Evolutionary conservation across 2,329 filamentous ascomycete genomes (phyloP), one percentile per base, ranked within the genome.

Genomic region (Cercospora sp.): DNA sequence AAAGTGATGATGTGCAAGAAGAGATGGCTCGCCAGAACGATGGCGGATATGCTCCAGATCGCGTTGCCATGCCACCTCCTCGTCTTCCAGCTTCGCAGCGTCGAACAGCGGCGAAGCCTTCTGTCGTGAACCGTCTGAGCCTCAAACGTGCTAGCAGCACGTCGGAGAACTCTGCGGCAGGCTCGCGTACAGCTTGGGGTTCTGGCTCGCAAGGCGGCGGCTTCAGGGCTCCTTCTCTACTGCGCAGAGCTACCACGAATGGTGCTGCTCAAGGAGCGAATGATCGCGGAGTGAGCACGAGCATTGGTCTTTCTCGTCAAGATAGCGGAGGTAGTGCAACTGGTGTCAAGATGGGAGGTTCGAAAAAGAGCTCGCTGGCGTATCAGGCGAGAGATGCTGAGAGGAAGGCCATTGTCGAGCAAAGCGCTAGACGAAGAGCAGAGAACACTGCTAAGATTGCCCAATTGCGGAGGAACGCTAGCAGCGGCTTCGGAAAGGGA

Each of bases 51-150:
- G 76, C 74, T 2, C 73, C 75, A 5, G 73, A 75, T 60, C 69
- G 70, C 16, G 62, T 67, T 30, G 68, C 70, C 5, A 75, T 77
- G 74, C 73, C 77, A 18, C 74, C 72, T 58, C 69, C 71, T 79
- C 86, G 87, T 75, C 74, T 76, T 13, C 74, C 75, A 31, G 74
- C 75, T 9, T 72, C 76, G 0, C 75, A 78, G 28, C 79, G 80
- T 53, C 78, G 78, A 66, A 80, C 72, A 62, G 79, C 78, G 67
- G 80, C 70, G 9, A 75, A 73, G 39, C 58, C 75, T 5, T 77
- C 82, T 18, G 84, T 93, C 62, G 87, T 94, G 59, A 91, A 96
- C 79, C 90, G 92, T 65, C 89, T 94, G 70, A 86, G 84, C 20
- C 83, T 93, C 39, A 91, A 90, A 76, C 74, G 77, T 58, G 70